Evolutionary conservation across 805 yeast genomes (phyloP).

Genomic region (Teunomyces pallodes): DNA sequence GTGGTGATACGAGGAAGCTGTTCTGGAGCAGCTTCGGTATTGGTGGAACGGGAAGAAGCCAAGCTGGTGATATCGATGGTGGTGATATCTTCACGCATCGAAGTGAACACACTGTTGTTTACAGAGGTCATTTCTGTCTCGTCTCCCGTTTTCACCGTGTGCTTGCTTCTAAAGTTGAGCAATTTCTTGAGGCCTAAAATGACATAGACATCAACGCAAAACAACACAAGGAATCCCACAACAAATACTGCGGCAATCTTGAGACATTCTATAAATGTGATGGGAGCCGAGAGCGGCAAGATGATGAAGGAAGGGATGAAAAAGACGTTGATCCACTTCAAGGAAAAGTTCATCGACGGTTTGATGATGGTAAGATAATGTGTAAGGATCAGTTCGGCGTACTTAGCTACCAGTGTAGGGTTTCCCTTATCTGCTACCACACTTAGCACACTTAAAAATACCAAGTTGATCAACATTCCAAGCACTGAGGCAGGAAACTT

Average conservation of each 20-base stretch:
- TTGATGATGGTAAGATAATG: constrained; percentile 42
- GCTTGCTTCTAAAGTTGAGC: constrained; percentile 5
- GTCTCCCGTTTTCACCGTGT: constrained; percentile 9
- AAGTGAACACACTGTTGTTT: constrained; percentile 16
- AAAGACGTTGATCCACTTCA: constrained; percentile 76
- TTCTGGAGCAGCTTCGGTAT: not conserved
- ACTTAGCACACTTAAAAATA: constrained; percentile 41
- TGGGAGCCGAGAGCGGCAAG: constrained; percentile 64
- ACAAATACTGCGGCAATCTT: constrained; percentile 73
- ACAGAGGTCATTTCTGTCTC: constrained; percentile 14
- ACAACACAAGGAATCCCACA: constrained; percentile 54
- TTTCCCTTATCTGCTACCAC: constrained; percentile 12
- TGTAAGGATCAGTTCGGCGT: constrained; percentile 22
- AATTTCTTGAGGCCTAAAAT: constrained; percentile 24
- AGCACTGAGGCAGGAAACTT: constrained; percentile 70
- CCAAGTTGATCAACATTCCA: constrained; percentile 61
- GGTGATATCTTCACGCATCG: constrained; percentile 36
- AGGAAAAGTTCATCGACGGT: constrained; percentile 64
- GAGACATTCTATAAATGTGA: constrained; percentile 65
- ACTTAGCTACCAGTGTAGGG: constrained; percentile 11
- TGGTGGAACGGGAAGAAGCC: not conserved
- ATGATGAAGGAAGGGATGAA: constrained; percentile 77
- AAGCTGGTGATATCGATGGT: constrained; percentile 30
- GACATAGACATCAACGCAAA: constrained; percentile 44
- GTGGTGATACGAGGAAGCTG: too few species aligned